Base-by-base conservation (phyloP, 2,329 filamentous ascomycete genomes). In the Fusarium dimerum region DNA sequence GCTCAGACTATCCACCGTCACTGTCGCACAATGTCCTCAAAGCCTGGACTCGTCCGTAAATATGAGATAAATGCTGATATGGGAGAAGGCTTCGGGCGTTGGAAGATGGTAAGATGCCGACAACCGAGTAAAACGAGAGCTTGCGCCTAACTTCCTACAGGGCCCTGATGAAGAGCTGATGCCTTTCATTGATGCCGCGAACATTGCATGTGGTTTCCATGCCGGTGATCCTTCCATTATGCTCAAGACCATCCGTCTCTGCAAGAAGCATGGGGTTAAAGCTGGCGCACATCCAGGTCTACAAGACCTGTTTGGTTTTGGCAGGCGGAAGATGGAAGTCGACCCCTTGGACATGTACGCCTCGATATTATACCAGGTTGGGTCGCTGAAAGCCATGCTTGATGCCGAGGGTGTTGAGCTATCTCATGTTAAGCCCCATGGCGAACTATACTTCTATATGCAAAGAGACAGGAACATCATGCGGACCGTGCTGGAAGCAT, bases 291-390 rank as follows among this genome's bases (percentile, higher is more conserved):
- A 88, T 59, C 85, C 85, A 0, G 83, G 84, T 2, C 72, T 87
- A 1, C 83, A 81, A n/a, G 85, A 88, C 64, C 74, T 86, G 18
- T 77, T 83, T 68, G 85, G 85, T 9, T 88, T 88, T 60, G 85
- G 85, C 3, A 74, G 85, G 2, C 76, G 85, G 16, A 78, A 83
- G 55, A 86, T 88, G 66, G 79, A 81, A 42, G 74, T 87, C 60
- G 70, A 74, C 1, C 74, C 80, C 1, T 79, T 80, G 16, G 83
- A 86, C 59, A 71, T 83, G 54, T 81, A 79, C 1, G 80, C 82
- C 8, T 78, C 81, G 55, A 75, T 81, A 1, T 68, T 84, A 32
- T 88, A 87, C 67, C 85, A 87, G 63, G 78, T 88, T 34, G 85
- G 85, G 2, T 83, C 84, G 0, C 71, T 87, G 2, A 78, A 82